Base-by-base conservation (phyloP, 148 eudicot genomes). In the Silene latifolia region DNA sequence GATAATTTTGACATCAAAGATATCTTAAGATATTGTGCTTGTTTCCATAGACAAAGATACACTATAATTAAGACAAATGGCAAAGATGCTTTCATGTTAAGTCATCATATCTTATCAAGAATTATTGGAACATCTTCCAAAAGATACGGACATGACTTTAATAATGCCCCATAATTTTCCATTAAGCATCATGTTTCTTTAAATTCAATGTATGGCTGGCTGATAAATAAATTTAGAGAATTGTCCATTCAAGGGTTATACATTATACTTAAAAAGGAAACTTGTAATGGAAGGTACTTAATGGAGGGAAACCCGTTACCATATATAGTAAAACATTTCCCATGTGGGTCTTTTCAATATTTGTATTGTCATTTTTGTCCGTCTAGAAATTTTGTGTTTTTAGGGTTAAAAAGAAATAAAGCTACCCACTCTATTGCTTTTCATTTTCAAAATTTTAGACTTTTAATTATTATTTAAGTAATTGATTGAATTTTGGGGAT, bases 261-360 rank as follows among this genome's bases (percentile, higher is more conserved):
- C 18, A 29, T 5, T 6, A 27, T 63, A 27, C 42, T 29, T 1
- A 15, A 27, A 63, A 29, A 4, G 7, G 42, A 27, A 63, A 63
- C 8, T 63, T 63, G 32, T 63, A 29, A 63, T 63, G 32, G 8
- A 63, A 63, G 44, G 46, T 4, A 63, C 20, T 27, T 63, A 18
- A n/a, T 63, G 44, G 1, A 27, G 13, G 19, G 3, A 25, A 63
- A 27, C 46, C 1, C 12, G 8, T 14, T 8, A 20, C 32, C 15
- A 62, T 23, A 20, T 39, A 15, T 67, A 67, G 70, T 67, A 67
- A 35, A 67, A 67, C 70, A 67, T 39, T 67, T 18, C 13, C 53
- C 70, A 67, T 67, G 70, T 67, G 70, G 70, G 53, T 67, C 70
- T 39, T 67, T 19, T 67, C 51, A 67, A 23, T n/a, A 19, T 39